Evolutionary conservation across 164 flowering plant species (phyloP), one percentile per base, ranked within the genome.

Genomic region (Malania oleifera): DNA sequence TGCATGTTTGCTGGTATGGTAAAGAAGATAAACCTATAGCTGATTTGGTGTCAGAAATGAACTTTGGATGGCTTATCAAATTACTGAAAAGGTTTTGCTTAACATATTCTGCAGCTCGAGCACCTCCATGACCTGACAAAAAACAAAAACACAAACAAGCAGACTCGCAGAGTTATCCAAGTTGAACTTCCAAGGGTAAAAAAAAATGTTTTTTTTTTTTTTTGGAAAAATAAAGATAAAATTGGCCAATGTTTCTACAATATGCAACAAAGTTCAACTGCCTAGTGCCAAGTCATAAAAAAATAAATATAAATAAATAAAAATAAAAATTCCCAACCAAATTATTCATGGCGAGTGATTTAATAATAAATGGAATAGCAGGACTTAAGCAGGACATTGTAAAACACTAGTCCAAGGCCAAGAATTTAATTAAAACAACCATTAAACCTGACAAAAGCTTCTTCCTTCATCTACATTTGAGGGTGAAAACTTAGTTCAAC

Each of bases 91-190:
- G 96, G 62, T 93, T 83, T 40, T 87, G 81, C 61, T 90, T 90
- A 38, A 93, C 95, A 79, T 89, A 93, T 52, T 93, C 98, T 53
- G 98, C 98, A 54, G 98, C 97, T 47, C 97, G 82, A 49, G 86
- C 96, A 76, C 98, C 98, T 1, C 98, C 98, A 74, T 92, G 98
- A 62, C 98, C 98, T 91, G 71, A 63, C 65, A 52, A 27, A 41
- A 48, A 14, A 20, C 35, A 62, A 15, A 22, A 57, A 26, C 31
- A 38, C n/a, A n/a, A n/a, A n/a, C n/a, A n/a, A n/a, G n/a, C n/a
- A n/a, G n/a, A n/a, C n/a, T n/a, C 1, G 9, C 48, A 51, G 37
- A 7, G 22, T 28, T 25, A 17, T 55, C 38, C 5, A 0, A 18
- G 28, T 14, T 0, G 15, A 26, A 47, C 51, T 9, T 23, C 53